Percentiles rank a stretch among this genome's conserved stretches.
Conservation (phyloP, 208 protist species). For the Crithidia acanthocephali region DNA sequence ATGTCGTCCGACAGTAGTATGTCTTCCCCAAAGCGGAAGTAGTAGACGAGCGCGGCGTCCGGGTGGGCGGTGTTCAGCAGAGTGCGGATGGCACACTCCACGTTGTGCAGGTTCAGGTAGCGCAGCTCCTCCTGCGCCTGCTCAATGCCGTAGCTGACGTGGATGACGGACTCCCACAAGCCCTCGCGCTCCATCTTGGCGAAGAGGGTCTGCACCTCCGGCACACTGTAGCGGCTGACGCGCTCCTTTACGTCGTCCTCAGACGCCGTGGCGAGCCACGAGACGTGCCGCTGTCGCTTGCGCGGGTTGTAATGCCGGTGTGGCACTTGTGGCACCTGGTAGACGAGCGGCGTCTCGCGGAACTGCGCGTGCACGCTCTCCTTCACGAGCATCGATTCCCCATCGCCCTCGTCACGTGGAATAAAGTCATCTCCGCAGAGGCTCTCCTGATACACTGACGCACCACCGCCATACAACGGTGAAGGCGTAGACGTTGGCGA, state of each 20-base stretch:
- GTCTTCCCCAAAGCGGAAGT: constrained; percentile 64
- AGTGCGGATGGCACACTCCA: constrained; percentile 58
- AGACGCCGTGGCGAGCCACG: constrained; percentile 35
- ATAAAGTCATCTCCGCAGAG: constrained; percentile 4
- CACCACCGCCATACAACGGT: too few species aligned
- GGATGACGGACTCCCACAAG: constrained; percentile 66
- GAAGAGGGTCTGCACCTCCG: constrained; percentile 62
- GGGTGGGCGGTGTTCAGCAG: constrained; percentile 45
- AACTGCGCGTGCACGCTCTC: constrained; percentile 44
- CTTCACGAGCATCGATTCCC: constrained; percentile 17
- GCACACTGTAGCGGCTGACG: constrained; percentile 39
- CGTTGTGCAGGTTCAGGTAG: constrained; percentile 59
- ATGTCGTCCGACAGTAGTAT: constrained; percentile 71
- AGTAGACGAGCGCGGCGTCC: constrained; percentile 57
- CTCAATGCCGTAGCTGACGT: constrained; percentile 57
- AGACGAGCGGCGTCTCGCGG: constrained; percentile 18
- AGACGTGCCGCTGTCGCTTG: constrained; percentile 45
- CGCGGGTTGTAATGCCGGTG: constrained; percentile 65
- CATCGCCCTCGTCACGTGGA: not conserved
- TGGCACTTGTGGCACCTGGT: constrained; percentile 58
- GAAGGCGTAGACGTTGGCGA: not conserved
- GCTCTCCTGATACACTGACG: not conserved
- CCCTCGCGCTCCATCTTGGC: constrained; percentile 58
- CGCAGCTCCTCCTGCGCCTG: constrained; percentile 34
- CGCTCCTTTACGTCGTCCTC: constrained; percentile 42